phyloP scores from a whole-genome alignment of 257 asterid species.

The Ligustrum vulgare region DNA sequence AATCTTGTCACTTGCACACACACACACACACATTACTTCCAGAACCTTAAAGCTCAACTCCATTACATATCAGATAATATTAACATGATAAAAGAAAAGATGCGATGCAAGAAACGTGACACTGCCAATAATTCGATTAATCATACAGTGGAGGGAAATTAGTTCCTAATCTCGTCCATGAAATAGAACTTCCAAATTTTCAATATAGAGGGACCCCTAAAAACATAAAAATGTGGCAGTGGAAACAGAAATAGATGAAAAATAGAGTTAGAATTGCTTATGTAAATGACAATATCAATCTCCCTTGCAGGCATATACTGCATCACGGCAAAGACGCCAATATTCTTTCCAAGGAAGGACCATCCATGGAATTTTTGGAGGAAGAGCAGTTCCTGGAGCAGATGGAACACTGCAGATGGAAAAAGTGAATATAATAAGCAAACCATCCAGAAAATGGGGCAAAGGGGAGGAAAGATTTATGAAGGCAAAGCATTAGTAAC shows the following conservation, averaged over 20 bases:
- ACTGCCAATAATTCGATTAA: background rate
- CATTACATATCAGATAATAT: background rate
- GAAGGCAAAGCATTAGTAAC: conserved; percentile 24
- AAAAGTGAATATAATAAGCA: conserved; percentile 1
- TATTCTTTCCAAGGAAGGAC: conserved; percentile 66
- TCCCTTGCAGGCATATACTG: conserved; percentile 54
- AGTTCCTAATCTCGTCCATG: background rate
- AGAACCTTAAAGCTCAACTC: background rate
- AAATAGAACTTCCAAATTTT: background rate
- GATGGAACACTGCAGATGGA: conserved; percentile 51
- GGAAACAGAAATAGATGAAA: background rate
- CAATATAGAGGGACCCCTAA: background rate
- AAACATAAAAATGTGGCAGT: background rate
- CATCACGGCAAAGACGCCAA: conserved; percentile 68
- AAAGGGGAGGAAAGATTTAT: conserved; percentile 4
- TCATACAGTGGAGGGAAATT: background rate
- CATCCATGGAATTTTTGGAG: conserved; percentile 74
- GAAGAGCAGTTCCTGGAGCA: conserved; percentile 43
- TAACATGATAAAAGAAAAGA: background rate
- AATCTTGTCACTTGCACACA: background rate
- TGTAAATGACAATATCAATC: conserved; percentile 27
- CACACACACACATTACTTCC: too few species aligned
- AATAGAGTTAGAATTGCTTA: background rate
- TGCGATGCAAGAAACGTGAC: background rate
- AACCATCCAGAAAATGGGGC: background rate